Base-by-base conservation (phyloP, 192 early-diverging fungal genomes). In the Backusella westeae region DNA sequence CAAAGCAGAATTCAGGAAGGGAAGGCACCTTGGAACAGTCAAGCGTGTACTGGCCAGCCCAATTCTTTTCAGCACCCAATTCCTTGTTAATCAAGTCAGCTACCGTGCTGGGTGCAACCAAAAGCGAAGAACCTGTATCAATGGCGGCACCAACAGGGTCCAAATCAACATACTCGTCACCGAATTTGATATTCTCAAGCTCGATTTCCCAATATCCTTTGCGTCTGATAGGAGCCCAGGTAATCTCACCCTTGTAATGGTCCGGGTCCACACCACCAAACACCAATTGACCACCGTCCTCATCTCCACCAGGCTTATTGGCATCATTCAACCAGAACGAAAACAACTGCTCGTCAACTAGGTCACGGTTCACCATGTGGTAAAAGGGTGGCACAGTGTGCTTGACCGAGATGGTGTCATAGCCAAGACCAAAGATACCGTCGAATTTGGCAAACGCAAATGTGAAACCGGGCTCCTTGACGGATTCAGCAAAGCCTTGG, bases 131-230 rank as follows among this genome's bases (percentile, higher is more conserved):
- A 8, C 96, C 96, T 14, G 96, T 97, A 82, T 98, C 95, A 77
- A 98, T 97, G 32, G 95, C 95, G 9, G 96, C 94, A 21, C 91
- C 90, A 9, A 85, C 83, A 69, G 87, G 84, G 14, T 87, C 86
- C 53, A 97, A 41, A 34, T 90, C 80, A 75, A 96, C 78, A 46
- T 90, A 86, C 34, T 92, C 89, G 49, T 91, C 93, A 75, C 92
- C 96, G 73, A 98, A 89, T 63, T 84, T 88, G 67, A 95, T 88
- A 75, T 90, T 87, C 72, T 92, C 85, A 19, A 99, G 85, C 23
- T 93, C 91, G 59, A 98, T 95, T 86, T 99, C 98, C 98, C 98
- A 99, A 88, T 99, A 99, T 1, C 90, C 96, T 86, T 96, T 95
- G 78, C 96, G 91, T 52, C 89, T 88, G 70, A 99, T 91, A 21